phyloP scores from a whole-genome alignment of 495 filamentous ascomycete genomes.

The Daldinia concentrica region DNA sequence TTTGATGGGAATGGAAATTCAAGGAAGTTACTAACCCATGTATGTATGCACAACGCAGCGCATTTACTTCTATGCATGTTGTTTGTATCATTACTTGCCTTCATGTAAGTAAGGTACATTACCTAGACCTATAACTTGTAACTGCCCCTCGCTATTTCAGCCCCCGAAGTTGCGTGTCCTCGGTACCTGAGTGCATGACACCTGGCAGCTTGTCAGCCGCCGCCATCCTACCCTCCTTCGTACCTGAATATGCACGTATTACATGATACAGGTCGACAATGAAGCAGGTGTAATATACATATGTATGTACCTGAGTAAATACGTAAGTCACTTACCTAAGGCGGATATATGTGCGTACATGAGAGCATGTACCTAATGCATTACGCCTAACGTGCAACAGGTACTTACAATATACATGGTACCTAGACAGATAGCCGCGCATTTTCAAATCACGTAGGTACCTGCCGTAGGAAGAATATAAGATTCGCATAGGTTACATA shows the following conservation, averaged over 20 bases:
- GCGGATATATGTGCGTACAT: background rate
- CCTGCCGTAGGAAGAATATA: too few species aligned
- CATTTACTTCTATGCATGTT: background rate
- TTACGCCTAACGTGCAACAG: background rate
- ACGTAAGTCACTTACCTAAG: conserved; percentile 9
- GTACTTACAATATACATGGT: too few species aligned
- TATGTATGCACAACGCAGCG: background rate
- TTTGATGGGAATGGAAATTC: too few species aligned
- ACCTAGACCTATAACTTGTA: background rate
- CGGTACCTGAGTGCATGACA: conserved; percentile 32
- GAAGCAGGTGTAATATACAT: conserved; percentile 17
- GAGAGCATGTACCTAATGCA: background rate
- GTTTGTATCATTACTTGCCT: background rate
- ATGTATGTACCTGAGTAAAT: conserved; percentile 7
- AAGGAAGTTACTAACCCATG: background rate
- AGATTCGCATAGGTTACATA: background rate
- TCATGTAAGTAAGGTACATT: too few species aligned
- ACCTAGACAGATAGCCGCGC: too few species aligned
- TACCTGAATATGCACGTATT: conserved; percentile 42
- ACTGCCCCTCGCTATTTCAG: conserved; percentile 5
- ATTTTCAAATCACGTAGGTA: too few species aligned
- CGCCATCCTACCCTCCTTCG: conserved; percentile 34
- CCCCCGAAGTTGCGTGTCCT: conserved; percentile 22
- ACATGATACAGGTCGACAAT: conserved; percentile 9
- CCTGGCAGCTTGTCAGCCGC: conserved; percentile 35